Evolutionary conservation across 2,329 filamentous ascomycete genomes (phyloP), one percentile per base, ranked within the genome.

Genomic region (Endothia cerciana): DNA sequence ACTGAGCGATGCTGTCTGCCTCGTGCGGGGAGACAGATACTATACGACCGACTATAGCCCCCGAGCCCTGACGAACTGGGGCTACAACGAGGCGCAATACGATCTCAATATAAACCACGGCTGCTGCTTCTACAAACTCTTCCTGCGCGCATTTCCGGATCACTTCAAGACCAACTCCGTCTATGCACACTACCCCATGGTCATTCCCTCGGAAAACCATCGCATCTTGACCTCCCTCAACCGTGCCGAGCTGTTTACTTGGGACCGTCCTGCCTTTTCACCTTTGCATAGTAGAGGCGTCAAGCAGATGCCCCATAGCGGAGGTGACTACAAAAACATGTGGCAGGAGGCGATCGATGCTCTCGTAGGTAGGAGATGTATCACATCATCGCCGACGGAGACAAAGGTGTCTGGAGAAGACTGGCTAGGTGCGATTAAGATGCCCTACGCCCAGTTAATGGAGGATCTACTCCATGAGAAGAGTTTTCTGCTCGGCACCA

Each of bases 51-150:
- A 94, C 75, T 94, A 91, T 75, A 87, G 89, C 70, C 86, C 92
- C 0, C 85, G 87, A 10, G 87, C 88, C 71, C 78, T 96, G 57
- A 96, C 92, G 1, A 93, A 92, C 77, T 97, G 92, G 92, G 92
- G 92, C 25, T 94, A 87, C 79, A 87, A 87, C 63, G 90, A 93
- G 74, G 90, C 86, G 3, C 83, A 91, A 25, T 92, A 89, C 64
- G 91, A 96, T 71, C 78, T 89, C 28, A 87, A 64, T 66, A 78
- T 94, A 70, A 91, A 95, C 77, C 89, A 95, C 73, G 92, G 93
- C 57, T 93, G 90, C 71, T 87, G 93, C 15, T 91, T 94, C 77
- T 93, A 94, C 82, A 96, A 95, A 80, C 83, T 96, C 43, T 90
- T 94, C 74, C 81, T 92, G 43, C 86, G 90, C 5, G 91, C 91